Percentiles rank a stretch among this genome's conserved stretches.
Conservation (phyloP, 139 green algal genomes). For the Chlorella sp. region DNA sequence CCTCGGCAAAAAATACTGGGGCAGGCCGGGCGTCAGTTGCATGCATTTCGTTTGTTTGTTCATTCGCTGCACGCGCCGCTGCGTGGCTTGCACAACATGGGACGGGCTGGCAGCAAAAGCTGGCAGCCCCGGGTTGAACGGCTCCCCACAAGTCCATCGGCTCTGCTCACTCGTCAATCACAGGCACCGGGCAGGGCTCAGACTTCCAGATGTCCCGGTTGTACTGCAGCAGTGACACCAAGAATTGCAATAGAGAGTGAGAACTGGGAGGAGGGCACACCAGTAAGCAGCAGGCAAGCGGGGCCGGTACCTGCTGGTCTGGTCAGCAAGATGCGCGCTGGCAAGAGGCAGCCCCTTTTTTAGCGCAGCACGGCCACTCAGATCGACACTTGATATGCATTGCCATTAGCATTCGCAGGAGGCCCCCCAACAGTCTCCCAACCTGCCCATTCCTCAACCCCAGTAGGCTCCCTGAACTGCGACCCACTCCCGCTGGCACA, state of each 20-base stretch:
- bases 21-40: not conserved
- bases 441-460: not conserved
- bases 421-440: not conserved
- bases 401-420: not conserved
- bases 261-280: no score
- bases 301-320: no score
- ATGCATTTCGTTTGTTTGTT: not conserved
- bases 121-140: not conserved
- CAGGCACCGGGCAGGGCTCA: conserved; percentile 50
- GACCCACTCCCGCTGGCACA: not conserved
- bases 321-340: not conserved
- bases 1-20: not conserved
- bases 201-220: conserved; percentile 55
- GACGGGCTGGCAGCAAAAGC: not conserved
- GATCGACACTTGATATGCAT: no score
- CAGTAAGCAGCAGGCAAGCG: no score
- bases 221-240: conserved; percentile 2
- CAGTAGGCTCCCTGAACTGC: not conserved
- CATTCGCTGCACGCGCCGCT: not conserved
- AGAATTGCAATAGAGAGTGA: not conserved
- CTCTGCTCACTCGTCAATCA: conserved; percentile 14
- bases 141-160: not conserved
- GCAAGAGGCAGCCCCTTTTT: not conserved
- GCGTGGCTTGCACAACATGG: not conserved
- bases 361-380: not conserved